Evolutionary conservation across 1,284 basidiomycete species (phyloP), one percentile per base, ranked within the genome.

Genomic region (Moesziomyces antarcticus): DNA sequence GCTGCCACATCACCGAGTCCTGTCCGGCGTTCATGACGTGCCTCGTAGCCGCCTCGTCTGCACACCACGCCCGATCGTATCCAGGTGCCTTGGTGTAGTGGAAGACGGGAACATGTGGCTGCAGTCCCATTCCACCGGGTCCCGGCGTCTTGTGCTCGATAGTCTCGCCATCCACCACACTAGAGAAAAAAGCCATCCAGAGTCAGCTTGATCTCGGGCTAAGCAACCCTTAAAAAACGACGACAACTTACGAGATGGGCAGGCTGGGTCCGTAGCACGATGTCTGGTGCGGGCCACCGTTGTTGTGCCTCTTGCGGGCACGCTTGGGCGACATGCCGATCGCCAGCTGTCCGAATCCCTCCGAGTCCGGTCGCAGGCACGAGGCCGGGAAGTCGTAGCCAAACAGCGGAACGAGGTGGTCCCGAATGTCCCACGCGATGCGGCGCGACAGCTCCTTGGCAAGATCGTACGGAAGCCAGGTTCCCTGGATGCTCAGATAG

Each of bases 401-500:
- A 27, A 77, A 77, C 5, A 77, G 55, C 10, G 75, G 75, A 1
- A 77, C 73, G 8, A 77, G 54, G 43, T 75, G 57, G 9, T 75
- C 57, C 1, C 75, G 68, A 35, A 77, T 75, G 37, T 68, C 60
- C 58, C 58, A 74, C 6, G 73, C 75, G 40, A 73, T 70, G n/a
- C 75, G 60, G 7, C 75, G 66, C 21, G 72, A 69, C 6, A 77
- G 64, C 50, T 75, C 68, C 24, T 70, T 65, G 16, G 75, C 73
- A 22, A 77, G 41, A 18, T 71, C 68, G 42, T 62, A 75, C 1
- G 75, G 68, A 1, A 77, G 61, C 75, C 75, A 77, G 2, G 72
- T 77, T 18, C 75, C 73, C 18, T 77, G 75, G 49, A 77, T 77
- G 53, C 74, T 77, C 8, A 77, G 68, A 25, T 75, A 77, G 0